Percentiles rank a stretch among this genome's conserved stretches.
Evolutionary conservation across 371 early-diverging fungal genomes (phyloP).

Genomic region (Actinomucor elegans): DNA sequence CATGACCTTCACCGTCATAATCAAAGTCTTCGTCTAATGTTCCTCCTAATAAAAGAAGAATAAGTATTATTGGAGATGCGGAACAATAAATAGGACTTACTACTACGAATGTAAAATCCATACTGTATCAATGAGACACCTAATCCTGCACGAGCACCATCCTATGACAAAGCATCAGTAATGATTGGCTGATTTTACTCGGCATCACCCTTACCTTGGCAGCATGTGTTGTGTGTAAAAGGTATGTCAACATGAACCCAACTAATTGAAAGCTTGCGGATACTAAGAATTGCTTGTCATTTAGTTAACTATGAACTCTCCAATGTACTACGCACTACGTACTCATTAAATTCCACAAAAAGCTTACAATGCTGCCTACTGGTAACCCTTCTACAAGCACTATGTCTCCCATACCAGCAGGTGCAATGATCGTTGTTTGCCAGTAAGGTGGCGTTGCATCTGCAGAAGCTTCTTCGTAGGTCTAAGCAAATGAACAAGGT

Average conservation of each 20-base stretch:
- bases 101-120: conserved; percentile 57
- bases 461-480: conserved; percentile 60
- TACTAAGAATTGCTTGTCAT: conserved; percentile 27
- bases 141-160: conserved; percentile 62
- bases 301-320: no score
- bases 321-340: conserved; percentile 16
- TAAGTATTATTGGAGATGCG: background rate
- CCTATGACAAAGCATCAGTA: no score
- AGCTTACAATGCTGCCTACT: conserved; percentile 58
- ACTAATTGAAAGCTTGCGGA: conserved; percentile 72
- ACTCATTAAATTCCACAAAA: conserved; percentile 65
- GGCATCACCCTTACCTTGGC: conserved; percentile 60
- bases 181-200: no score
- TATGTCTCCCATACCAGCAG: conserved; percentile 56
- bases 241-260: conserved; percentile 70
- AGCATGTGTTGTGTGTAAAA: conserved; percentile 66
- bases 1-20: conserved; percentile 14
- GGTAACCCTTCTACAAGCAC: conserved; percentile 67
- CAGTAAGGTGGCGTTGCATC: conserved; percentile 67
- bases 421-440: conserved; percentile 60
- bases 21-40: conserved; percentile 22
- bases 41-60: conserved; percentile 6
- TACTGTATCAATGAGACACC: conserved; percentile 58
- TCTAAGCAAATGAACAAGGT: conserved; percentile 19
- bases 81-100: conserved; percentile 15